Conservation (phyloP, 2,329 filamentous ascomycete genomes). For the Sporothrix mexicana region DNA sequence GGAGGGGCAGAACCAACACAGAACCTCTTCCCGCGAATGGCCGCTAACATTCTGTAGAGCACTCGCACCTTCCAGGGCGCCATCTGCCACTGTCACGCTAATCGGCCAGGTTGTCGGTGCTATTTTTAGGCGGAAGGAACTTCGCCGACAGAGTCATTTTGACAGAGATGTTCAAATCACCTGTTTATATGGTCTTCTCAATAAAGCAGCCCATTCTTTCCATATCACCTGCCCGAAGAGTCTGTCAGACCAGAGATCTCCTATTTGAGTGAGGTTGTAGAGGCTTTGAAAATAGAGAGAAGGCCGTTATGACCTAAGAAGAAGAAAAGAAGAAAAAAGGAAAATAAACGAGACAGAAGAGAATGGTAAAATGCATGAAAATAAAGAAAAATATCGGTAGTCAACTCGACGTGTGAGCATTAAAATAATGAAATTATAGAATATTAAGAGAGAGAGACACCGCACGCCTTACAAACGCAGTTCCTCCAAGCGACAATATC, state of each 20-base stretch:
- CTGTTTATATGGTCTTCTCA: not conserved
- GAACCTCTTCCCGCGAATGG: not conserved
- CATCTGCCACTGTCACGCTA: not conserved
- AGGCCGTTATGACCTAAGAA: not conserved
- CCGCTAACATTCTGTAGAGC: not conserved
- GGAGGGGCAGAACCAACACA: slow-evolving; percentile 2
- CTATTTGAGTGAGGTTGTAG: not conserved
- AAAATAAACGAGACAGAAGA: not conserved
- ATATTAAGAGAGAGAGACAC: slow-evolving; percentile 16
- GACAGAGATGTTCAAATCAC: not conserved
- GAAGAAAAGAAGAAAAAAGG: slow-evolving; percentile 21
- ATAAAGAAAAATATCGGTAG: not conserved
- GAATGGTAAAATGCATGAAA: slow-evolving; percentile 2
- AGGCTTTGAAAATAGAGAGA: not conserved
- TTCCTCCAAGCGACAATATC: not conserved
- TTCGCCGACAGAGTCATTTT: slow-evolving; percentile 12
- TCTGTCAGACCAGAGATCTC: not conserved
- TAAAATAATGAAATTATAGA: not conserved
- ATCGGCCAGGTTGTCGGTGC: not conserved
- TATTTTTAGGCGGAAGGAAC: not conserved
- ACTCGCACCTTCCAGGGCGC: not conserved
- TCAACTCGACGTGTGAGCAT: not conserved
- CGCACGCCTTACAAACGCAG: not conserved
- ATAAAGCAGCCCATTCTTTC: not conserved
- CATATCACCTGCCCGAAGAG: not conserved